phyloP scores from a whole-genome alignment of 805 yeast species.

The Candida hispaniensis region DNA sequence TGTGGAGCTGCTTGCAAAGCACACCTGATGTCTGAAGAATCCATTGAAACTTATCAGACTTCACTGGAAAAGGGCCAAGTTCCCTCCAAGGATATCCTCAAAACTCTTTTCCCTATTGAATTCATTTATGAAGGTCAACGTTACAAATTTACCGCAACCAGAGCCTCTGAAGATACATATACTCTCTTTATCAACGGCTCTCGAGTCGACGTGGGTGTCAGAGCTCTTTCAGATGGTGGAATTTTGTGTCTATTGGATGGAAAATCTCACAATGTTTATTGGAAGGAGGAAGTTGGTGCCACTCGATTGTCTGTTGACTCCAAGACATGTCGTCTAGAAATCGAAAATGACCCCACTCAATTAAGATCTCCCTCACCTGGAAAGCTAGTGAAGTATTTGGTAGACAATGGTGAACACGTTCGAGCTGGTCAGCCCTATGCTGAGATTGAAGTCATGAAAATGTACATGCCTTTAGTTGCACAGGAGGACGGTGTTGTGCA shows the following conservation, averaged over 20 bases:
- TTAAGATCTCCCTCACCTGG: slow-evolving; percentile 98
- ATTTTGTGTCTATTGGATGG: slow-evolving; percentile 80
- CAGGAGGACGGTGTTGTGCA: slow-evolving; percentile 90
- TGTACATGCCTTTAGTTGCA: slow-evolving; percentile 96
- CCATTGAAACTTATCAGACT: slow-evolving; percentile 53
- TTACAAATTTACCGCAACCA: slow-evolving; percentile 92
- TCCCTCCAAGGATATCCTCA: slow-evolving; percentile 67
- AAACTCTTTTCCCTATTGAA: slow-evolving; percentile 84
- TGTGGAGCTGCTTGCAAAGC: slow-evolving; percentile 99
- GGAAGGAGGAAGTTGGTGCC: slow-evolving; percentile 96
- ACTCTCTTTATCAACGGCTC: slow-evolving; percentile 91
- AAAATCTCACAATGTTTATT: slow-evolving; percentile 87
- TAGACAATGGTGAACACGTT: slow-evolving; percentile 92
- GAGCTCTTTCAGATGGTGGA: slow-evolving; percentile 91
- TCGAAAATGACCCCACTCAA: slow-evolving; percentile 97
- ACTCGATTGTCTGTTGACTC: slow-evolving; percentile 92
- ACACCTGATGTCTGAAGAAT: slow-evolving; percentile 62
- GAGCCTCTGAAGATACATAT: slow-evolving; percentile 75
- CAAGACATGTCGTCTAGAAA: slow-evolving; percentile 87
- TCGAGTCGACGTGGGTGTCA: slow-evolving; percentile 75
- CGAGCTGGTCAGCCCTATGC: slow-evolving; percentile 89
- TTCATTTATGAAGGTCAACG: slow-evolving; percentile 90
- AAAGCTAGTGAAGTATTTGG: slow-evolving; percentile 84
- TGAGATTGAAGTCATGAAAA: slow-evolving; percentile 98
- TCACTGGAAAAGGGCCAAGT: slow-evolving; percentile 95